Percentiles rank a stretch among this genome's conserved stretches.
These are phyloP conservation scores for Conoideocrella luteorostrata DNA, from an alignment of 2,329 filamentous ascomycete genomes.

Conservation along the genomic window DNA sequence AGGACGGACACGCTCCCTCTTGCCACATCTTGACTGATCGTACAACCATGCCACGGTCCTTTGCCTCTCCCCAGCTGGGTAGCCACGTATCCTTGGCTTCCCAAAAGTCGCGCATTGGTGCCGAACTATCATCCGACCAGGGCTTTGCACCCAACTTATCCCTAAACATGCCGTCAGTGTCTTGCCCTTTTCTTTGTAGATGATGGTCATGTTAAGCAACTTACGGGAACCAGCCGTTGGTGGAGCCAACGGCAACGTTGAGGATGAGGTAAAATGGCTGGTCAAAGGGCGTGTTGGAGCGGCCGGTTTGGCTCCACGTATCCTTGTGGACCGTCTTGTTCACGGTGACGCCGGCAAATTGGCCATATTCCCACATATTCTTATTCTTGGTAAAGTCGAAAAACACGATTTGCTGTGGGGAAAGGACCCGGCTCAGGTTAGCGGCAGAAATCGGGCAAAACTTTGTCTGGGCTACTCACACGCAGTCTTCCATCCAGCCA, in stretches of 20 bases:
- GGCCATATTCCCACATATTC: slow-evolving; percentile 25
- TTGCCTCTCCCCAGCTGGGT: slow-evolving; percentile 27
- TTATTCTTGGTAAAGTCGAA: slow-evolving; percentile 28
- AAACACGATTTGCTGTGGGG: slow-evolving; percentile 16
- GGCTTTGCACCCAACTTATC: slow-evolving; percentile 36
- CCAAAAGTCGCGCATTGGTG: slow-evolving; percentile 35
- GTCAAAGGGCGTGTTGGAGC: slow-evolving; percentile 40
- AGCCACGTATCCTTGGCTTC: slow-evolving; percentile 31
- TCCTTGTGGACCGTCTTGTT: slow-evolving; percentile 35
- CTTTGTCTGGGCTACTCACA: slow-evolving; percentile 16
- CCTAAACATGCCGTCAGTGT: slow-evolving; percentile 13
- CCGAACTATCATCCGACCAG: slow-evolving; percentile 34
- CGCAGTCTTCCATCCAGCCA: slow-evolving; percentile 39
- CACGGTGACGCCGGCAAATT: slow-evolving; percentile 31
- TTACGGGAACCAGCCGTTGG: slow-evolving; percentile 40
- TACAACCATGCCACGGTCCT: slow-evolving; percentile 33
- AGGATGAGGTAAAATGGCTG: slow-evolving; percentile 43
- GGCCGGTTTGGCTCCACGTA: slow-evolving; percentile 34
- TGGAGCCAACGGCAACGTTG: slow-evolving; percentile 42
- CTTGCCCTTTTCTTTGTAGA: not conserved
- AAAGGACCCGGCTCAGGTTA: not conserved
- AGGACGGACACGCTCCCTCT: slow-evolving; percentile 19
- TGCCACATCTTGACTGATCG: slow-evolving; percentile 41
- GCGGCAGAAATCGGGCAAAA: slow-evolving; percentile 14
- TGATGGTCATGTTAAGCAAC: slow-evolving; percentile 12